Evolutionary conservation across 345 rosid species (phyloP).

Genomic region (Eucalyptus fibrosa): DNA sequence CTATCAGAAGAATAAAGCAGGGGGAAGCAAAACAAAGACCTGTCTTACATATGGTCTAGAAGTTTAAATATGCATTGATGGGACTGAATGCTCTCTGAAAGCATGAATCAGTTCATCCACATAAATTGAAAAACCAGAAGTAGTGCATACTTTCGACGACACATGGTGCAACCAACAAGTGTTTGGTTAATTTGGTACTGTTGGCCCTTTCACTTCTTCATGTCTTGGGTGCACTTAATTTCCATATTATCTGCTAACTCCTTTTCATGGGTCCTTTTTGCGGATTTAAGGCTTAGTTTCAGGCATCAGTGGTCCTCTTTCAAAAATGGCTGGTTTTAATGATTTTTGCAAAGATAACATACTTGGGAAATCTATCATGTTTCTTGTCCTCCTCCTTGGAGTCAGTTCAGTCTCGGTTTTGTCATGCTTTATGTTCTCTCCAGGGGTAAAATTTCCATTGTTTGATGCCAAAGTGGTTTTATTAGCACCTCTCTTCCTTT

Average conservation of each 20-base stretch:
- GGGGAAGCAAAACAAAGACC: not conserved
- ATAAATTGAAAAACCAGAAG: not conserved
- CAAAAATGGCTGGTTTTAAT: not conserved
- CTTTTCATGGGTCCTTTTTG: not conserved
- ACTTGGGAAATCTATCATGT: constrained; percentile 2
- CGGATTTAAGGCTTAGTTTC: not conserved
- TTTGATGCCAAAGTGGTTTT: constrained; percentile 5
- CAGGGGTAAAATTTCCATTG: constrained; percentile 14
- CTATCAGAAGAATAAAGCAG: not conserved
- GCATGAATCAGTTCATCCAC: not conserved
- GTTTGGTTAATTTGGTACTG: not conserved
- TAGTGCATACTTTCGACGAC: not conserved
- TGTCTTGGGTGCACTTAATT: not conserved
- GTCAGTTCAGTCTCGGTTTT: not conserved
- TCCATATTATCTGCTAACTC: not conserved
- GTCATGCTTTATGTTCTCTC: constrained; percentile 3
- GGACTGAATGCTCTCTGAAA: not conserved
- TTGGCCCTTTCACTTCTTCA: not conserved
- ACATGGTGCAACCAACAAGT: not conserved
- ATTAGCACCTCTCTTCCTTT: constrained; percentile 13
- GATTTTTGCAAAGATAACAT: not conserved
- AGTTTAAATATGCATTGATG: not conserved
- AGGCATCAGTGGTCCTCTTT: not conserved
- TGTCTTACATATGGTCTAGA: not conserved
- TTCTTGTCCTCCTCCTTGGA: constrained; percentile 6